Conservation (phyloP, 2,329 filamentous ascomycete species). For the Fusarium sp. region DNA sequence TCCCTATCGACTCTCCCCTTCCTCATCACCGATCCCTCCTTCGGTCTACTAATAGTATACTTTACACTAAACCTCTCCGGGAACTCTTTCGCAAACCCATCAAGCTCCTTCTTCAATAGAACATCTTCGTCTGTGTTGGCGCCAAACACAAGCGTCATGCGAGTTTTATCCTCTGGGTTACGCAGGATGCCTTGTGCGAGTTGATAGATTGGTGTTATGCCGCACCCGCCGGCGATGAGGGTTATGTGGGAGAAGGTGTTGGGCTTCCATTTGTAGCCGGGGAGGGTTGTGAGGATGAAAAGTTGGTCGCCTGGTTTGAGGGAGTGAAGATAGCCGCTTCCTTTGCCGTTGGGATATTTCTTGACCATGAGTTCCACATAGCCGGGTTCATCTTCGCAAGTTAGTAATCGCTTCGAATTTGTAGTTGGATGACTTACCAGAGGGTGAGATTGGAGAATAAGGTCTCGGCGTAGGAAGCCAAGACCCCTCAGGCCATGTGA, state of each 20-base stretch:
- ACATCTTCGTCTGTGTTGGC: conserved; percentile 74
- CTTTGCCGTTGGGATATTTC: conserved; percentile 73
- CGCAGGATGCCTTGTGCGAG: conserved; percentile 71
- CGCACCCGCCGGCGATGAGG: conserved; percentile 77
- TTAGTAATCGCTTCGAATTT: neutral
- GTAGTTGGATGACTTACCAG: neutral
- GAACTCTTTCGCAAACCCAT: conserved; percentile 61
- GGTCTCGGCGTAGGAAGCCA: conserved; percentile 72
- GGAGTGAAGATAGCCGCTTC: conserved; percentile 74
- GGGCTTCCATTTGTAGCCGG: conserved; percentile 65
- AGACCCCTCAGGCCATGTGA: conserved; percentile 67
- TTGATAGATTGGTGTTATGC: conserved; percentile 78
- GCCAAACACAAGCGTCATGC: conserved; percentile 73
- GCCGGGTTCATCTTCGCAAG: conserved; percentile 61
- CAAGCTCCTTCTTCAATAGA: conserved; percentile 66
- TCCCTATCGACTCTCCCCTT: conserved; percentile 70
- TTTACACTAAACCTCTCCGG: conserved; percentile 67
- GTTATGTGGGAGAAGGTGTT: conserved; percentile 65
- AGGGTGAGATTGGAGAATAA: conserved; percentile 68
- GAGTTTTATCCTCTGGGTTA: conserved; percentile 71
- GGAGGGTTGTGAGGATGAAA: conserved; percentile 66
- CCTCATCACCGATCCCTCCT: conserved; percentile 54
- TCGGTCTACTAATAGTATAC: conserved; percentile 67
- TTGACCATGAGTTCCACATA: conserved; percentile 75
- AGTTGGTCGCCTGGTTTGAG: conserved; percentile 71